Conservation (phyloP, 495 filamentous ascomycete genomes). For the Aspergillus leporis region DNA sequence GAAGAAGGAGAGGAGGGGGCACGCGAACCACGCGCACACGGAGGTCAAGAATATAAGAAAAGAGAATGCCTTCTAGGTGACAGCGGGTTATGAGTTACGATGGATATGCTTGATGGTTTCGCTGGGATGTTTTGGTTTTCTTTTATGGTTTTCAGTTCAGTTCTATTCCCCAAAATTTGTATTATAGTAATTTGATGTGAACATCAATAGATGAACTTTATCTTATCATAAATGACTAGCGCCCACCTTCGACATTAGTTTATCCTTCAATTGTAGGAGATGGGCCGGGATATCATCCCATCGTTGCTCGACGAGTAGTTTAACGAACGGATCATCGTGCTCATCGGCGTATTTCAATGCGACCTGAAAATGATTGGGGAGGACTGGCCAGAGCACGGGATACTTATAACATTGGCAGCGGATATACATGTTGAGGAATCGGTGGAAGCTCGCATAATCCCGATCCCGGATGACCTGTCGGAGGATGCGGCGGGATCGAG, state of each 20-base stretch:
- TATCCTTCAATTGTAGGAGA: conserved; percentile 27
- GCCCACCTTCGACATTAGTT: conserved; percentile 18
- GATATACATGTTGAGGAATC: conserved; percentile 32
- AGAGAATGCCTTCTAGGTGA: not conserved
- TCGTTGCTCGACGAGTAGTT: conserved; percentile 31
- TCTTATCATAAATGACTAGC: not conserved
- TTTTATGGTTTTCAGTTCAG: not conserved
- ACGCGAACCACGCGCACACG: conserved; percentile 16
- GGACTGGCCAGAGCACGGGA: conserved; percentile 34
- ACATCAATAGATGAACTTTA: not conserved
- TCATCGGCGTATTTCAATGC: conserved; percentile 29
- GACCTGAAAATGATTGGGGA: conserved; percentile 25
- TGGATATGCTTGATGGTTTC: conserved; percentile 1
- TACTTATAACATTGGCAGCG: conserved; percentile 33
- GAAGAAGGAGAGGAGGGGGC: conserved; percentile 29
- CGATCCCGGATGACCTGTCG: conserved; percentile 39
- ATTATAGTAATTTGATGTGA: conserved; percentile 6
- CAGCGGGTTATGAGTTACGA: conserved; percentile 8
- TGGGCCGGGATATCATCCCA: conserved; percentile 33
- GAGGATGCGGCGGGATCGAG: conserved; percentile 24
- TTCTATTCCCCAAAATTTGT: conserved; percentile 1
- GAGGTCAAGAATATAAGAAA: conserved; percentile 26
- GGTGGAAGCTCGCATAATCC: conserved; percentile 32
- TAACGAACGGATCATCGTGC: conserved; percentile 36
- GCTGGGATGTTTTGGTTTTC: not conserved